Evolutionary conservation across 2,329 filamentous ascomycete species (phyloP), one percentile per base, ranked within the genome.

Genomic region (Corniculantispora saksenae): DNA sequence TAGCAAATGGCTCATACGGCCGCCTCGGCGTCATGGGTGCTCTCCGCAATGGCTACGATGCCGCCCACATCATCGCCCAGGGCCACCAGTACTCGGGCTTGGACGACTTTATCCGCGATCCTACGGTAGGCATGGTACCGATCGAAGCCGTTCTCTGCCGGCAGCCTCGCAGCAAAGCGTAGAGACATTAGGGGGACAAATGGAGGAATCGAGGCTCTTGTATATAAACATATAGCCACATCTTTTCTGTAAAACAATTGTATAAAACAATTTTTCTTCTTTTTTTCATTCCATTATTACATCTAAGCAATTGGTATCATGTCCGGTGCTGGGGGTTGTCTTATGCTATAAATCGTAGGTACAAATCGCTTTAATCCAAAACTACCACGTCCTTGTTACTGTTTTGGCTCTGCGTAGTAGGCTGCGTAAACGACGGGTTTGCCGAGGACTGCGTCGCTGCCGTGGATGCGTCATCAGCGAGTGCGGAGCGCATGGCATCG

Each of bases 1-100:
- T 95, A 21, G 83, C 81, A 0, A 85, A 85, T 4, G 82, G 83
- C 45, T 85, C 83, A 61, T 88, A 85, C 75, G 80, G 80, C 27
- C 72, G 74, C 25, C 79, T 86, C 43, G 86, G 86, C 53, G 81
- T 84, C 53, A 75, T 84, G 69, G 80, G 79, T 13, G 78, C 81
- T 63, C 77, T 88, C 68, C 82, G 85, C 64, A 80, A 84, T n/a
- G 83, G 75, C 38, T 76, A 74, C 66, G 81, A 83, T 51, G 69
- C 79, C n/a, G 82, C 80, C 3, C 69, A 74, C 68, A 74, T 76
- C 47, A 72, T 80, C n/a, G 73, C 77, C 21, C 50, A 67, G 35
- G 67, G 54, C 32, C 63, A 66, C 53, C 50, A 45, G 51, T 53
- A 25, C 25, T 77, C 75, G n/a, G 78, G 78, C 2, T 69, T 79